Percentiles rank a stretch among this genome's conserved stretches.
Conservation (phyloP, 2,329 filamentous ascomycete genomes). For the Talaromyces sp. region DNA sequence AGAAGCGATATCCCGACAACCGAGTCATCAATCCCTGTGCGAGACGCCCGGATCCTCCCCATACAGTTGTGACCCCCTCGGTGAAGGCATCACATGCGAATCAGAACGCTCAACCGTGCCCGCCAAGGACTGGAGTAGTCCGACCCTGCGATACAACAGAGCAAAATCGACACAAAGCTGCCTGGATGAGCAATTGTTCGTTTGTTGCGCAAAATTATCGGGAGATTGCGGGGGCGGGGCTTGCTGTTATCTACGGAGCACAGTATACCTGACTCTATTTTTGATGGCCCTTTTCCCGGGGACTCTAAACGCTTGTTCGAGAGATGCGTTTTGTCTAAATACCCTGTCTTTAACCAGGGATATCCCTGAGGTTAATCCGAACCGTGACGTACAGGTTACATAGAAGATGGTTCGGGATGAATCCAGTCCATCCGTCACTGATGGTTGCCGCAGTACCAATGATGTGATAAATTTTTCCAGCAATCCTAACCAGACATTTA, state of each 20-base stretch:
- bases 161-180: neutral
- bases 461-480: neutral
- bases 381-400: conserved; percentile 15
- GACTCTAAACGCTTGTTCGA: neutral
- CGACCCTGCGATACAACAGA: conserved; percentile 13
- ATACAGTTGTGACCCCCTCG: neutral
- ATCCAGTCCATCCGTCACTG: neutral
- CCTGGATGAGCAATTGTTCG: neutral
- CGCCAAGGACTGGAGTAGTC: conserved; percentile 3
- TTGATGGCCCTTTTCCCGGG: neutral
- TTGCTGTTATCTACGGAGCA: conserved; percentile 5
- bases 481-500: neutral
- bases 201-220: neutral
- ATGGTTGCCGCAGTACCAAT: neutral
- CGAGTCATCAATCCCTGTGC: neutral
- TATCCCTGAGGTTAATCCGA: neutral
- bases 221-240: conserved; percentile 14
- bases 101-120: neutral
- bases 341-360: neutral
- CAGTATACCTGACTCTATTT: neutral
- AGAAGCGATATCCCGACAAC: conserved; percentile 6
- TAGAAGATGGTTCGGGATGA: neutral
- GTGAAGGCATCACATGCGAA: conserved; percentile 13
- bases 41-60: conserved; percentile 5
- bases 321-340: neutral